A percentile compares a stretch with the other conserved stretches of the same genome.
These are phyloP conservation scores for Lepiota venenata DNA, from an alignment of 768 basidiomycete genomes.

Conservation along the genomic window DNA sequence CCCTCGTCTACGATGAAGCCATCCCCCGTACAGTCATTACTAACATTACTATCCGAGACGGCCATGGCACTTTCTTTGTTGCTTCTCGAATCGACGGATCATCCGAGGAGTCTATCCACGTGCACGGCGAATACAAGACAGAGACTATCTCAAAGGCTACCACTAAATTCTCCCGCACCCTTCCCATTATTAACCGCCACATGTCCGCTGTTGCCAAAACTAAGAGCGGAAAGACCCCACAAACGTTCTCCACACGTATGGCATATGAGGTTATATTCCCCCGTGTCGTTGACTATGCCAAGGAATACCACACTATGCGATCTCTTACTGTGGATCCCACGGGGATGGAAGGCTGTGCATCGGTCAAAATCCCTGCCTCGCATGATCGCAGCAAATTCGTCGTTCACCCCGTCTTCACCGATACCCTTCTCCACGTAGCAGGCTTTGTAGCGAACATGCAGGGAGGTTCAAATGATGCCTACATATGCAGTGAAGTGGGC, in stretches of 20 bases:
- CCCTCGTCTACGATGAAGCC: conserved; percentile 38
- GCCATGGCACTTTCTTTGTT: conserved; percentile 43
- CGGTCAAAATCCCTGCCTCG: conserved; percentile 36
- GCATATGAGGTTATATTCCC: conserved; percentile 68
- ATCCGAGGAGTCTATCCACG: conserved; percentile 35
- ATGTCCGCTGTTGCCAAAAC: conserved; percentile 28
- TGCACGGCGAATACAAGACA: conserved; percentile 43
- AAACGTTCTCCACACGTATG: conserved; percentile 53
- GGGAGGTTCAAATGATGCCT: conserved; percentile 47
- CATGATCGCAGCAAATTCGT: conserved; percentile 32
- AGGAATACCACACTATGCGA: conserved; percentile 54
- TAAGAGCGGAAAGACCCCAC: conserved; percentile 22
- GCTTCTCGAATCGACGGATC: conserved; percentile 32
- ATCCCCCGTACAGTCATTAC: neutral
- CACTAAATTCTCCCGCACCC: conserved; percentile 33
- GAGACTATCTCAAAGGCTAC: conserved; percentile 26
- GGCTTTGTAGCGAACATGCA: conserved; percentile 68
- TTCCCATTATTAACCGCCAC: conserved; percentile 31
- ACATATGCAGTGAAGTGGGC: conserved; percentile 59
- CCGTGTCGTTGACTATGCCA: conserved; percentile 61
- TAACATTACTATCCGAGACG: conserved; percentile 31
- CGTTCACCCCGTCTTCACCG: conserved; percentile 57
- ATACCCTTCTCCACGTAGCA: conserved; percentile 64
- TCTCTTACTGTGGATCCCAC: conserved; percentile 46
- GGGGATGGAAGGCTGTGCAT: conserved; percentile 50